Percentiles rank a stretch among this genome's conserved stretches.
phyloP scores from a whole-genome alignment of 805 yeast species.

The Nakazawaea wyomingensis region DNA sequence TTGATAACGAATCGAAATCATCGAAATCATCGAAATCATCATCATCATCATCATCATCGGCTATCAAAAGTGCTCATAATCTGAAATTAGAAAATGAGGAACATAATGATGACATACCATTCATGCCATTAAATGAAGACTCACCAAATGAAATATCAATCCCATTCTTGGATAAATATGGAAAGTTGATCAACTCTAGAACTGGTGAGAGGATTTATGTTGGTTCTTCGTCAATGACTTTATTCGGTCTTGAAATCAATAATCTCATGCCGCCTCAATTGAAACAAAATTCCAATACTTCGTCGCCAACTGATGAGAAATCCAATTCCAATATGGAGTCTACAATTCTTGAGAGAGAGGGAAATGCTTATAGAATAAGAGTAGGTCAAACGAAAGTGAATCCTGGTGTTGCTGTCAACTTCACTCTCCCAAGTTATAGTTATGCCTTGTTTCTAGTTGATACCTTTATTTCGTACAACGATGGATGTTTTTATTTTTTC shows the following conservation, averaged over 20 bases:
- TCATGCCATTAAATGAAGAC: background rate
- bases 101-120: too few relatives aligned
- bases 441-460: conserved; percentile 73
- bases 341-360: conserved; percentile 66
- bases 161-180: conserved; percentile 66
- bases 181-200: conserved; percentile 65
- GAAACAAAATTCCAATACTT: conserved; percentile 4
- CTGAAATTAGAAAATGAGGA: too few relatives aligned
- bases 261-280: conserved; percentile 27
- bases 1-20: too few relatives aligned
- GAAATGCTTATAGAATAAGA: conserved; percentile 69
- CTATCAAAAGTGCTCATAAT: too few relatives aligned
- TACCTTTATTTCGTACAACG: conserved; percentile 72
- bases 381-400: conserved; percentile 63
- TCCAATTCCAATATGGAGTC: conserved; percentile 29
- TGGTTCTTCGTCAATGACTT: conserved; percentile 79
- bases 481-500: conserved; percentile 80
- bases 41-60: background rate
- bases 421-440: conserved; percentile 69
- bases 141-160: conserved; percentile 51
- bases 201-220: conserved; percentile 74
- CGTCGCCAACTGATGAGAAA: conserved; percentile 19
- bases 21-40: background rate
- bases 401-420: conserved; percentile 64
- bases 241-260: conserved; percentile 74